Evolutionary conservation across 2,329 filamentous ascomycete species (phyloP).

Genomic region (Claviceps africana): DNA sequence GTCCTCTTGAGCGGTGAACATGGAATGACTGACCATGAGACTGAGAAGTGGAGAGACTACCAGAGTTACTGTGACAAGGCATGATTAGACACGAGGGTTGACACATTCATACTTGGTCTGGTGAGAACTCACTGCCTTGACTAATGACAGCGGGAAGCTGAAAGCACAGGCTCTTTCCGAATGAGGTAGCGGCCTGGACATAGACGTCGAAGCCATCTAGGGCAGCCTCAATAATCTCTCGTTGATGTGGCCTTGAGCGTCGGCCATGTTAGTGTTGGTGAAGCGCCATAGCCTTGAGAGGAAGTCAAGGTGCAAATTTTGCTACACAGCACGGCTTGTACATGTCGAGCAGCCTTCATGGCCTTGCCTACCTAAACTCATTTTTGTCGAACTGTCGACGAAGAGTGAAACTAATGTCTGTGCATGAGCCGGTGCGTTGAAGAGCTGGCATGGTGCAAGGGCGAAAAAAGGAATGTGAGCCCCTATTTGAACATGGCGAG

Average conservation of each 20-base stretch:
- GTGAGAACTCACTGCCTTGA: slow-evolving; percentile 55
- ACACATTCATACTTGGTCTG: neutral
- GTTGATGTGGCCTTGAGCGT: slow-evolving; percentile 59
- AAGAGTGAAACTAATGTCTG: slow-evolving; percentile 62
- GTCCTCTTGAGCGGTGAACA: slow-evolving; percentile 1
- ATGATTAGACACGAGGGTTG: slow-evolving; percentile 4
- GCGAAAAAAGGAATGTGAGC: neutral
- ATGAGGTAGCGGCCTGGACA: slow-evolving; percentile 78
- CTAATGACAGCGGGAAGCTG: slow-evolving; percentile 82
- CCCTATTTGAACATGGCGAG: neutral
- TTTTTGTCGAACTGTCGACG: slow-evolving; percentile 59
- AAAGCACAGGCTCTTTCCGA: slow-evolving; percentile 88
- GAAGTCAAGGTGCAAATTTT: neutral
- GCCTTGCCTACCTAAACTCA: slow-evolving; percentile 47
- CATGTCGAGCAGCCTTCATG: neutral
- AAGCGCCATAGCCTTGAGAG: neutral
- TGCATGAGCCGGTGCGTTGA: slow-evolving; percentile 32
- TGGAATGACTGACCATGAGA: slow-evolving; percentile 51
- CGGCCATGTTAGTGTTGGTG: slow-evolving; percentile 1
- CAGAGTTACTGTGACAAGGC: slow-evolving; percentile 52
- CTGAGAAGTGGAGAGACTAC: slow-evolving; percentile 81
- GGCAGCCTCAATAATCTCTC: slow-evolving; percentile 74
- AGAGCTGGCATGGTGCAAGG: slow-evolving; percentile 25
- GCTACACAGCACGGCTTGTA: neutral
- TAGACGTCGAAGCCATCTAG: slow-evolving; percentile 82